Evolutionary conservation across 179 eudicot genomes (phyloP).

Genomic region (Carnegiea gigantea): DNA sequence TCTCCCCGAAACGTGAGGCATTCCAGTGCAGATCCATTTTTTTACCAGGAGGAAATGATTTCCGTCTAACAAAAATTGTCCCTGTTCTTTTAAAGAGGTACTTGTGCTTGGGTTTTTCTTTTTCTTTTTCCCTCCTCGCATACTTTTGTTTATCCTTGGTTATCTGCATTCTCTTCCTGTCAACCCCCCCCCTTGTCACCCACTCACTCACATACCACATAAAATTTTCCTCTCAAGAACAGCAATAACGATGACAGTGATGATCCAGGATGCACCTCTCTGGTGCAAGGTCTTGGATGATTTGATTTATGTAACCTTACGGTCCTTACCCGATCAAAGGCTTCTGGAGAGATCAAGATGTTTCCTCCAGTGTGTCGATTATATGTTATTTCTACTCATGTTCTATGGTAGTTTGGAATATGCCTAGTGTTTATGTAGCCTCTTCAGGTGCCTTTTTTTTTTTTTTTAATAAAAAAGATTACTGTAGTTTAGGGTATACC

Average conservation of each 20-base stretch:
- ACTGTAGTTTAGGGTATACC: neutral
- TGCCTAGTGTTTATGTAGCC: no score
- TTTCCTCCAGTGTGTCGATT: neutral
- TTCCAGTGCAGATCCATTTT: slow-evolving; percentile 54
- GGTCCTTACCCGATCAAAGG: neutral
- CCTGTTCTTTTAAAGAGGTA: slow-evolving; percentile 58
- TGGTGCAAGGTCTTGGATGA: neutral
- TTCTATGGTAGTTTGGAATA: neutral
- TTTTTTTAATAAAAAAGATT: neutral
- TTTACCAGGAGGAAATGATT: slow-evolving; percentile 46
- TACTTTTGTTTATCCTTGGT: neutral
- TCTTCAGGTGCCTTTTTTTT: neutral
- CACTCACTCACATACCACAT: neutral
- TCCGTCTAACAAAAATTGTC: slow-evolving; percentile 43
- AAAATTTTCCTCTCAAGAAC: neutral
- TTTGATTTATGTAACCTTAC: neutral
- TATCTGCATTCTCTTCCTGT: neutral
- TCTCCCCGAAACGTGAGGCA: slow-evolving; percentile 35
- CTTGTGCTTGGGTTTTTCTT: neutral
- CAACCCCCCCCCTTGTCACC: neutral
- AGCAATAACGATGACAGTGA: neutral
- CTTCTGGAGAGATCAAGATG: neutral
- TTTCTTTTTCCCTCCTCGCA: neutral
- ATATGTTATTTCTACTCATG: neutral
- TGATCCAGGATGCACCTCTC: neutral